Conservation (phyloP, 176 grass and related monocot species). For the Musa acuminata region DNA sequence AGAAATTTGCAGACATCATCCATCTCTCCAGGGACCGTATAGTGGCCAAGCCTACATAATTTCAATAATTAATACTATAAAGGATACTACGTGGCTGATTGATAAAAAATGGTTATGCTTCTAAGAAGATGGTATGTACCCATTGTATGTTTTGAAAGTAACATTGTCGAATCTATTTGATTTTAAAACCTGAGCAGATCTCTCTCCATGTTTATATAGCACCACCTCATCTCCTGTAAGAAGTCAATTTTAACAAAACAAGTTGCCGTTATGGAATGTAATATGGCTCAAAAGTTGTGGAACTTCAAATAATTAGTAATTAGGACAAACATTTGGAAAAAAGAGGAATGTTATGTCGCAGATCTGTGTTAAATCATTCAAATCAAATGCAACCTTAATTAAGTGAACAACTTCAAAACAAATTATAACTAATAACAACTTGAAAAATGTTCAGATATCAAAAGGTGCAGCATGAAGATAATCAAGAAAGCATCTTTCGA, state of each 20-base stretch:
- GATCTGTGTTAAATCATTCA: neutral
- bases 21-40: conserved; percentile 92
- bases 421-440: neutral
- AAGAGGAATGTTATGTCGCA: neutral
- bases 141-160: conserved; percentile 72
- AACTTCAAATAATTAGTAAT: neutral
- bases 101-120: neutral
- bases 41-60: conserved; percentile 76
- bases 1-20: conserved; percentile 89
- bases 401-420: neutral
- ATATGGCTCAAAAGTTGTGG: neutral
- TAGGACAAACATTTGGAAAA: neutral
- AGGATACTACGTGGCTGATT: neutral
- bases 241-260: neutral
- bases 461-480: neutral
- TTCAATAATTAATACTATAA: neutral
- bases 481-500: neutral
- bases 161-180: conserved; percentile 66
- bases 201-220: conserved; percentile 87
- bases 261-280: neutral
- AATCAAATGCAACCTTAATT: neutral
- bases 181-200: conserved; percentile 60
- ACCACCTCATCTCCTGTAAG: conserved; percentile 93
- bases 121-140: conserved; percentile 28
- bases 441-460: neutral